Conservation (phyloP, 371 early-diverging fungal species). For the Thermomucor indicae-seudaticae region DNA sequence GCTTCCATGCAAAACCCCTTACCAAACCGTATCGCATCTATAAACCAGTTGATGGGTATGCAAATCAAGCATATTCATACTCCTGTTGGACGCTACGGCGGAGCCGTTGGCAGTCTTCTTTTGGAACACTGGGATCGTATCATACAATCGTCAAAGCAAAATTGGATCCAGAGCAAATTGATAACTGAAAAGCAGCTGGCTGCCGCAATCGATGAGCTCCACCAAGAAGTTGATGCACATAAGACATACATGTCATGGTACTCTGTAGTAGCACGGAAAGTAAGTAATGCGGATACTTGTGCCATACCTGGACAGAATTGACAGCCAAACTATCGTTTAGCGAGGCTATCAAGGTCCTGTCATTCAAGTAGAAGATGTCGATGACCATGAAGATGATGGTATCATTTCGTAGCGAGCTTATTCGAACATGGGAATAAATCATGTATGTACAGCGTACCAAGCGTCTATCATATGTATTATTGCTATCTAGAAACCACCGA, state of each 20-base stretch:
- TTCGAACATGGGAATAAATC: too few relatives aligned
- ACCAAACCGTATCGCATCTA: slow-evolving; percentile 36
- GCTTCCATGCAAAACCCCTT: slow-evolving; percentile 23
- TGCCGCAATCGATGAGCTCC: slow-evolving; percentile 17
- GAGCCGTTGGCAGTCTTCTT: slow-evolving; percentile 26
- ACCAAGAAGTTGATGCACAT: slow-evolving; percentile 28
- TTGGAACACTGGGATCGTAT: slow-evolving; percentile 40
- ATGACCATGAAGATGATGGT: too few relatives aligned
- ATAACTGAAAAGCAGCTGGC: slow-evolving; percentile 35
- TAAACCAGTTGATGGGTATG: slow-evolving; percentile 30
- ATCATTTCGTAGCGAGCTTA: too few relatives aligned
- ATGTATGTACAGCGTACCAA: too few relatives aligned
- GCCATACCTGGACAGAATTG: neutral
- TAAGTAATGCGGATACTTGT: neutral
- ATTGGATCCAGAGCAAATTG: slow-evolving; percentile 31
- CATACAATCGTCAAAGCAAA: slow-evolving; percentile 19
- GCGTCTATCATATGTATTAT: too few relatives aligned
- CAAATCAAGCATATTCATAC: slow-evolving; percentile 42
- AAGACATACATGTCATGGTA: slow-evolving; percentile 49
- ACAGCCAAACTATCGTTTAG: too few relatives aligned
- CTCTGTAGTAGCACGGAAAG: slow-evolving; percentile 42
- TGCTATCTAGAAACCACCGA: slow-evolving; percentile 34
- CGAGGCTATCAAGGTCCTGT: slow-evolving; percentile 37
- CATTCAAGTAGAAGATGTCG: slow-evolving; percentile 37
- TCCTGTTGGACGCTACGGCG: slow-evolving; percentile 36